Conservation (phyloP, 1,139 yeast genomes). For the Scheffersomyces titani region DNA sequence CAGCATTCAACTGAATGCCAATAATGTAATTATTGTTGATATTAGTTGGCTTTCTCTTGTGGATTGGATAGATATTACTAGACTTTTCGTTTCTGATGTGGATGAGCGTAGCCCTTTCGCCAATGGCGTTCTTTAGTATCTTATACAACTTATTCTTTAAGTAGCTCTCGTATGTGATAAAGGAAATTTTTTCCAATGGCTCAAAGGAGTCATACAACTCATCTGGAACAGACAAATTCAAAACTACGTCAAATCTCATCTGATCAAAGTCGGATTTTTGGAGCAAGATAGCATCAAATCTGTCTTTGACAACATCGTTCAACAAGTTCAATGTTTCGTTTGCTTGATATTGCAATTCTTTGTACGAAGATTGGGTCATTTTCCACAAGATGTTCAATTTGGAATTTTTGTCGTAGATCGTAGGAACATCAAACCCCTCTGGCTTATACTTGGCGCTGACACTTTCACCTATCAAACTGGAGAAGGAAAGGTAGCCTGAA, state of each 20-base stretch:
- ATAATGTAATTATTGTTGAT: constrained; percentile 43
- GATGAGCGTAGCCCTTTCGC: constrained; percentile 57
- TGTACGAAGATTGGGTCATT: constrained; percentile 71
- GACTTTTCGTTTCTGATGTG: constrained; percentile 35
- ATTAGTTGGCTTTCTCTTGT: constrained; percentile 56
- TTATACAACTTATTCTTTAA: constrained; percentile 61
- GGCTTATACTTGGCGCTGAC: constrained; percentile 49
- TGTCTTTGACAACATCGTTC: constrained; percentile 78
- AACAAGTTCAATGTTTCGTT: constrained; percentile 65
- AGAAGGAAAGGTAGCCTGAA: constrained; percentile 66
- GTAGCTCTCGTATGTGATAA: constrained; percentile 68
- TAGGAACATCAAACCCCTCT: constrained; percentile 68
- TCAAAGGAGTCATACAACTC: constrained; percentile 52
- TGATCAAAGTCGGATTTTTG: constrained; percentile 57
- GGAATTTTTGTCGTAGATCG: constrained; percentile 72
- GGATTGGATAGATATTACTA: constrained; percentile 44
- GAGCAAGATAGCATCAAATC: constrained; percentile 83
- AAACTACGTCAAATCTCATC: constrained; percentile 65
- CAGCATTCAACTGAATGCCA: constrained; percentile 72
- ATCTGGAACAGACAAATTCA: constrained; percentile 50
- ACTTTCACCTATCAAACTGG: constrained; percentile 55
- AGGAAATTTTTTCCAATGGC: constrained; percentile 73
- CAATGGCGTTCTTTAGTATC: constrained; percentile 65
- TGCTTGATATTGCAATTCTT: constrained; percentile 64
- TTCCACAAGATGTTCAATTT: constrained; percentile 81